Evolutionary conservation across 2,329 filamentous ascomycete species (phyloP), one percentile per base, ranked within the genome.

Genomic region (Alternaria dauci): DNA sequence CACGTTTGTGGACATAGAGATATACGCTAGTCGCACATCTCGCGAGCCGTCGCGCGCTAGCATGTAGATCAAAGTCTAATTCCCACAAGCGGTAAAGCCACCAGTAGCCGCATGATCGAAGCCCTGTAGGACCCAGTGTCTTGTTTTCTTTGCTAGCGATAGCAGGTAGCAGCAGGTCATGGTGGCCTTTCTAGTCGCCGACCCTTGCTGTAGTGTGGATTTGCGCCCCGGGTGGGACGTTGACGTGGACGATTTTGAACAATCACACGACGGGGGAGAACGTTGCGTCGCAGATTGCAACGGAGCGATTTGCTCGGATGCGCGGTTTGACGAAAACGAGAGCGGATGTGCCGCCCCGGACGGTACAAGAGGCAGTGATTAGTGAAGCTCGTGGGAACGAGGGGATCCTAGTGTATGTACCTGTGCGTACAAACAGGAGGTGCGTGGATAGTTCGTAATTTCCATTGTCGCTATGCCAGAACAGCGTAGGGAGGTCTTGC

Each of bases 61-160:
- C 12, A 26, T n/a, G 56, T 28, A 53, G 56, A 59, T 59, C 43
- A 62, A 58, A 62, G 59, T 54, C 53, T 59, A 62, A 56, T 53
- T 36, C 26, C 46, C 55, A 44, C 28, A 58, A 30, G 16, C 32
- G 52, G 59, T 51, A 59, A 58, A 47, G 48, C 52, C 42, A 48
- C 48, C 23, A 36, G 46, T 30, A 51, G 52, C 51, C 48, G 59
- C 52, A 55, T 62, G 55, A 64, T 59, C 54, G 42, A 50, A 50
- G 32, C 32, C 32, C 12, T 36, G 32, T 11, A 36, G 55, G 25
- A 16, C 18, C 32, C 48, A 42, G 26, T 34, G 36, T 39, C 51
- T 48, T 34, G 42, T 54, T 55, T 59, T 16, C 36, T 44, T 44
- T 18, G n/a, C 38, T 56, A 25, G 41, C 20, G 8, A 38, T 38